Evolutionary conservation across 805 yeast species (phyloP).

Genomic region (Cyberlindnera nakhonratchasimensis): DNA sequence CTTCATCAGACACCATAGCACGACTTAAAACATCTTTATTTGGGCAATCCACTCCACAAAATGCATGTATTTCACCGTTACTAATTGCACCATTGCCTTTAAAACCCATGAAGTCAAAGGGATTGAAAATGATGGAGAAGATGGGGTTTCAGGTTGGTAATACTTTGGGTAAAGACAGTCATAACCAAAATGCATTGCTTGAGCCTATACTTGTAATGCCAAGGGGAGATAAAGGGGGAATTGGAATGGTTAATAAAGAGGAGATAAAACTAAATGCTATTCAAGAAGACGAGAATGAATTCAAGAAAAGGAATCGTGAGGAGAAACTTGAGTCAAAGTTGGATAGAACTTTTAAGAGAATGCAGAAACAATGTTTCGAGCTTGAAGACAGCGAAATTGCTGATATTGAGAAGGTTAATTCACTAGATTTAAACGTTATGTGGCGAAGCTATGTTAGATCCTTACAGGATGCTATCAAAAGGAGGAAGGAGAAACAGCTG

Average conservation of each 20-base stretch:
- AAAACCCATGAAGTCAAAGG: slow-evolving; percentile 34
- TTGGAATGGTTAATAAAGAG: slow-evolving; percentile 13
- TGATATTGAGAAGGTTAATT: slow-evolving; percentile 26
- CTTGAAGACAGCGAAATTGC: slow-evolving; percentile 32
- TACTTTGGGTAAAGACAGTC: slow-evolving; percentile 36
- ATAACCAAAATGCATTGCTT: slow-evolving; percentile 22
- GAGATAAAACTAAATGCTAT: slow-evolving; percentile 7
- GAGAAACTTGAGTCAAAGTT: slow-evolving; percentile 14
- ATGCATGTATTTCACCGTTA: background rate
- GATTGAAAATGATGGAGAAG: slow-evolving; percentile 49
- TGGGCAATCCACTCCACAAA: slow-evolving; percentile 14
- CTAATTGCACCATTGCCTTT: slow-evolving; percentile 7
- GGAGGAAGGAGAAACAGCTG: slow-evolving; percentile 9
- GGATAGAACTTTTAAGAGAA: slow-evolving; percentile 22
- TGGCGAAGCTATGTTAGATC: slow-evolving; percentile 39
- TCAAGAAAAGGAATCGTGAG: slow-evolving; percentile 21
- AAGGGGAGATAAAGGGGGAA: slow-evolving; percentile 22
- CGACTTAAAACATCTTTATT: slow-evolving; percentile 21
- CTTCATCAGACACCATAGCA: slow-evolving; percentile 6
- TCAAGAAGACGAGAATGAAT: slow-evolving; percentile 17
- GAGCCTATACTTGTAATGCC: slow-evolving; percentile 33
- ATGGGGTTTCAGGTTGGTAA: slow-evolving; percentile 56
- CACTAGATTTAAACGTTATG: slow-evolving; percentile 35
- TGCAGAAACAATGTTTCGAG: slow-evolving; percentile 42
- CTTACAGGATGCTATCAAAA: slow-evolving; percentile 14